Percentiles rank a stretch among this genome's conserved stretches.
phyloP scores from a whole-genome alignment of 2,329 filamentous ascomycete genomes.

The Parafenestella ontariensis region DNA sequence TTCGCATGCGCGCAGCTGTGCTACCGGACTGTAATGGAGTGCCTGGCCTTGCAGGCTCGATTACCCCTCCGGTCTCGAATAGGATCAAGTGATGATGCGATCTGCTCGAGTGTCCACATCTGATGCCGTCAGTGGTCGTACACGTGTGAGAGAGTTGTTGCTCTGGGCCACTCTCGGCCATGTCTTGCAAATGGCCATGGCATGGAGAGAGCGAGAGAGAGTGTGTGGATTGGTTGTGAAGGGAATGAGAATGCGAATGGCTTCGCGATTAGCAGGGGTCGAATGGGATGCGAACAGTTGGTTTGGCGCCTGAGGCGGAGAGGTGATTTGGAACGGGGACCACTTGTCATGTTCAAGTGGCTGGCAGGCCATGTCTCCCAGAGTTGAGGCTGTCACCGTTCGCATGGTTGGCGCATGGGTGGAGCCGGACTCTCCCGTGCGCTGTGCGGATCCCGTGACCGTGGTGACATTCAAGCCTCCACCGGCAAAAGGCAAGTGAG shows the following conservation, averaged over 20 bases:
- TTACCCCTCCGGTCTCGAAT: constrained; percentile 9
- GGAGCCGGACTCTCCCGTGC: constrained; percentile 30
- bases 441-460: constrained; percentile 36
- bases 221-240: constrained; percentile 16
- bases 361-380: constrained; percentile 23
- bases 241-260: constrained; percentile 6
- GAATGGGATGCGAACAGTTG: constrained; percentile 45
- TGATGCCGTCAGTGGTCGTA: constrained; percentile 40
- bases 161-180: constrained; percentile 27
- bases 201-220: constrained; percentile 7
- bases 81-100: constrained; percentile 23
- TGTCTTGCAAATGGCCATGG: constrained; percentile 26
- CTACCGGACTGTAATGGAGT: constrained; percentile 22
- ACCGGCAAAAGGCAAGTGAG: neutral
- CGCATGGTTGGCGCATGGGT: constrained; percentile 41
- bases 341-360: constrained; percentile 17
- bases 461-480: constrained; percentile 11
- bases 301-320: constrained; percentile 46
- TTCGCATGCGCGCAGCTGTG: constrained; percentile 21
- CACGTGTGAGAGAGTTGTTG: constrained; percentile 26
- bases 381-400: constrained; percentile 41
- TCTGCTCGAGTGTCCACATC: constrained; percentile 20
- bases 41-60: constrained; percentile 15
- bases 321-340: constrained; percentile 19
- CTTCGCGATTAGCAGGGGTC: constrained; percentile 20